These are phyloP conservation scores for Erodium moschatum DNA, from an alignment of 441 rosid genomes.

Conservation along the genomic window DNA sequence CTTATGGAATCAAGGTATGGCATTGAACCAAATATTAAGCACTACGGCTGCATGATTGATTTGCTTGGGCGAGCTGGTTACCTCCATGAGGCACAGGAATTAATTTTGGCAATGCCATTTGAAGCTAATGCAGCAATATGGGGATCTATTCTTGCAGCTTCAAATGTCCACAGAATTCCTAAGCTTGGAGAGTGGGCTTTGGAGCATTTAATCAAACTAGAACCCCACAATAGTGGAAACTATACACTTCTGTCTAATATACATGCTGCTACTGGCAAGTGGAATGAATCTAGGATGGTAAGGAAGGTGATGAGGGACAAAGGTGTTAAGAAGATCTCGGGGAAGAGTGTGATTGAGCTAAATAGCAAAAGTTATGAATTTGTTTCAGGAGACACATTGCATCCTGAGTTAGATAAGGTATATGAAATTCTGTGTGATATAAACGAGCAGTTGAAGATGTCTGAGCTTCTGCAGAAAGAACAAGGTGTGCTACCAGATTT, in stretches of 20 bases:
- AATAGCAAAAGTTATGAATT: conserved; percentile 42
- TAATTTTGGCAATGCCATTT: conserved; percentile 52
- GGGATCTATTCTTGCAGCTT: conserved; percentile 67
- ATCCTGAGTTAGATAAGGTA: conserved; percentile 36
- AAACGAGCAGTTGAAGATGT: conserved; percentile 30
- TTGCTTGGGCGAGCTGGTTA: conserved; percentile 63
- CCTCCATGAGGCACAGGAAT: conserved; percentile 47
- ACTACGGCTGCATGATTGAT: conserved; percentile 69
- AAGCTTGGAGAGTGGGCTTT: conserved; percentile 45
- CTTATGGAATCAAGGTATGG: conserved; percentile 35
- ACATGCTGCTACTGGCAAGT: conserved; percentile 46
- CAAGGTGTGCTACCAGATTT: conserved; percentile 20
- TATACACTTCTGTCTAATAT: conserved; percentile 50
- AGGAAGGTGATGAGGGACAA: conserved; percentile 51
- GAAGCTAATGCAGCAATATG: conserved; percentile 59
- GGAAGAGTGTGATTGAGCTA: conserved; percentile 59
- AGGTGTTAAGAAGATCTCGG: conserved; percentile 51
- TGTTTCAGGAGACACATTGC: conserved; percentile 45
- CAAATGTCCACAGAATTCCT: conserved; percentile 38
- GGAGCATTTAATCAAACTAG: conserved; percentile 37
- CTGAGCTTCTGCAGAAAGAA: conserved; percentile 20
- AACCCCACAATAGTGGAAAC: conserved; percentile 62
- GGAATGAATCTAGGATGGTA: conserved; percentile 46
- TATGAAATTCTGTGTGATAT: conserved; percentile 28
- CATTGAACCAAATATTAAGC: conserved; percentile 53